Evolutionary conservation across 768 basidiomycete genomes (phyloP).

Genomic region (Panaeolus cyanescens): DNA sequence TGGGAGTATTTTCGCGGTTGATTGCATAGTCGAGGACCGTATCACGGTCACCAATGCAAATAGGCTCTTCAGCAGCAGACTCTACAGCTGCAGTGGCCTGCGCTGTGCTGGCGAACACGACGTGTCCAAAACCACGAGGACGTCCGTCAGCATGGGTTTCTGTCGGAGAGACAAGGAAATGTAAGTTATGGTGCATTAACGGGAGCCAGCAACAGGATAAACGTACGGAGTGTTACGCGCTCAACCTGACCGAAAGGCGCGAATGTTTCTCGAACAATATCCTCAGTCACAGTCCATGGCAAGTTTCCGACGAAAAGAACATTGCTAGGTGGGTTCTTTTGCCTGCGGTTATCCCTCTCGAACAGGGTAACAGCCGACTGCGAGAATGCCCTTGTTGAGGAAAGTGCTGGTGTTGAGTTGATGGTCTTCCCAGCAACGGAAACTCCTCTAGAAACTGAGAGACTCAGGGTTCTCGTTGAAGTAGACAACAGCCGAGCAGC

Average conservation of each 20-base stretch:
- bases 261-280: conserved; percentile 43
- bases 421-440: conserved; percentile 10
- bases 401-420: neutral
- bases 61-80: conserved; percentile 41
- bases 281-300: conserved; percentile 46
- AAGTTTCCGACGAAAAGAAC: conserved; percentile 53
- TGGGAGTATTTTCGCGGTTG: conserved; percentile 15
- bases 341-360: neutral
- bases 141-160: conserved; percentile 36
- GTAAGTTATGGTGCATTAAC: neutral
- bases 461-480: conserved; percentile 12
- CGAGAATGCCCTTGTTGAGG: conserved; percentile 21
- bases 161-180: conserved; percentile 4
- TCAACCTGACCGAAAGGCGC: conserved; percentile 42
- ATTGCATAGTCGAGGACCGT: conserved; percentile 42
- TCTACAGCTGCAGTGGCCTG: conserved; percentile 39
- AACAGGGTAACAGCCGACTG: conserved; percentile 14
- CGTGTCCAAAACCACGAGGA: conserved; percentile 45
- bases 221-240: conserved; percentile 43
- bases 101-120: conserved; percentile 39
- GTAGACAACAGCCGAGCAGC: conserved; percentile 22
- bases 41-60: conserved; percentile 50
- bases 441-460: conserved; percentile 3
- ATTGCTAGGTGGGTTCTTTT: conserved; percentile 29
- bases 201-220: neutral